Conservation (phyloP, 2,329 filamentous ascomycete genomes). For the Zymoseptoria pseudotritici region DNA sequence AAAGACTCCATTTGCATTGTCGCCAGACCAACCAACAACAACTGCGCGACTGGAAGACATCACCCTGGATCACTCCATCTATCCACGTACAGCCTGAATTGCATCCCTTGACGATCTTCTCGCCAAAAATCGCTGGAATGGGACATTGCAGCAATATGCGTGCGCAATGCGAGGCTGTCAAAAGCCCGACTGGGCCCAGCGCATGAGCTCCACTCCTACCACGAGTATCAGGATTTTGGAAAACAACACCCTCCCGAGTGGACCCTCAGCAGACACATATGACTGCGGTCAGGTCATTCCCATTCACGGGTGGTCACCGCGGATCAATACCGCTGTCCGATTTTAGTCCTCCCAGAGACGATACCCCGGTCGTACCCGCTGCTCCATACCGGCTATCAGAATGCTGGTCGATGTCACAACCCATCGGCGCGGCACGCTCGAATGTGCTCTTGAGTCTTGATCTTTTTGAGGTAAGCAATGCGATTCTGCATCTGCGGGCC, state of each 20-base stretch:
- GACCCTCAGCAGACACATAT: not conserved
- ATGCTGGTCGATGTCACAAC: not conserved
- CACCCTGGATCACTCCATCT: not conserved
- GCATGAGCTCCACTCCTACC: not conserved
- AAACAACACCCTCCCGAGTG: not conserved
- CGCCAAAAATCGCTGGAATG: not conserved
- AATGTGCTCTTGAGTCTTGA: not conserved
- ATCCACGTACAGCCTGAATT: not conserved
- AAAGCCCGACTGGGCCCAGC: not conserved
- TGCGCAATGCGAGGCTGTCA: not conserved
- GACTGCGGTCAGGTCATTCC: not conserved
- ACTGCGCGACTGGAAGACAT: not conserved
- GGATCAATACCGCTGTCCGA: not conserved
- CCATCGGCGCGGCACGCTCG: not conserved
- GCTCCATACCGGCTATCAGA: not conserved
- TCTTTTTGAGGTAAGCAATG: not conserved
- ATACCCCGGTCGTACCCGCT: not conserved
- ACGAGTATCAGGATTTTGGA: not conserved
- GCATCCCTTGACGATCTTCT: not conserved
- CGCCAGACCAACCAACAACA: not conserved
- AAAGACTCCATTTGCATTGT: not conserved
- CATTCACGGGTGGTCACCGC: not conserved
- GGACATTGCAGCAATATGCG: not conserved
- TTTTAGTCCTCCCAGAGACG: not conserved
- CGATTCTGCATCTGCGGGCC: not conserved